Evolutionary conservation across 176 grass and related monocot species (phyloP), one percentile per base, ranked within the genome.

Genomic region (Hyparrhenia diplandra): DNA sequence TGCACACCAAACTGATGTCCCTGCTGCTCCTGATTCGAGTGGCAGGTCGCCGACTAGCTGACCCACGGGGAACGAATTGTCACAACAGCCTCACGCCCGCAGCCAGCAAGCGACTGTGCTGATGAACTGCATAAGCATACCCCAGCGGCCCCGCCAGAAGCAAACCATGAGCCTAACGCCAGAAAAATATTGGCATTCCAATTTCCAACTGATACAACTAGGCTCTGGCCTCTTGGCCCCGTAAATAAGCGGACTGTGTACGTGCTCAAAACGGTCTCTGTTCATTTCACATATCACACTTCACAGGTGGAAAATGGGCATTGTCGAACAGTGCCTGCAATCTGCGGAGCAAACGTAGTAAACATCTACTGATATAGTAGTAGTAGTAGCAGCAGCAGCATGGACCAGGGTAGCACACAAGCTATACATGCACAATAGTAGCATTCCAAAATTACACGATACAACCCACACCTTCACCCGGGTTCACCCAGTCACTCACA

Each of bases 381-480:
- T 24, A 24, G n/a, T 2, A 23, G 31, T 78, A 78, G 21, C 40
- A 55, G 31, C 5, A 24, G 31, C 31, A 32, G 31, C 2, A 32
- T 4, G 31, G 64, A 72, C n/a, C 61, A 77, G 40, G 64, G 76
- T 65, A 70, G 86, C 74, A 85, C 65, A 75, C 83, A 80, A 58
- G 55, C 83, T 89, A 86, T 92, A 92, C 86, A 92, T 78, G 55
- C 78, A 80, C n/a, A 79, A 69, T 69, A 77, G 78, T 86, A 71
- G 76, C 75, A 86, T 79, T 32, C 64, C 74, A 83, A 86, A 75
- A 79, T 72, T 79, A 79, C 62, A 86, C 46, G 69, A 68, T 75
- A 69, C 40, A 46, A 70, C 82, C 64, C 65, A n/a, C 74, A 31
- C 28, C 52, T 69, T 29, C 21, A n/a, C 18, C 51, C 51, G 47